These are phyloP conservation scores for Dioscorea cayenensis DNA, from an alignment of 116 monocot genomes.

Conservation along the genomic window DNA sequence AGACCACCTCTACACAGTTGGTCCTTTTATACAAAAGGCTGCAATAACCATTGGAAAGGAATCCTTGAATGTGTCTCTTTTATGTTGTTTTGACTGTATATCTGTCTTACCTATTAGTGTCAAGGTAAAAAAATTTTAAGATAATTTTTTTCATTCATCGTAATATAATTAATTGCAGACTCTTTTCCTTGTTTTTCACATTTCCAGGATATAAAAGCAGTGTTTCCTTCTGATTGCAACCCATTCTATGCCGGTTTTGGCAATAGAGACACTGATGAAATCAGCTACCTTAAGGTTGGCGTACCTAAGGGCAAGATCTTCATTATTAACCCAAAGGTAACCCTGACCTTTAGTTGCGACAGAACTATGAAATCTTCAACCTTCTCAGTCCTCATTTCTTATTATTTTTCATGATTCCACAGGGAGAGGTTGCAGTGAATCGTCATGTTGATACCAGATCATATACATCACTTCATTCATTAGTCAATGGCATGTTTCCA, in stretches of 20 bases:
- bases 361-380: too few relatives aligned
- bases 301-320: constrained; percentile 93
- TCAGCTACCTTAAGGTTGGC: constrained; percentile 89
- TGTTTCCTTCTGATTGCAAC: constrained; percentile 82
- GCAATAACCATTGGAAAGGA: too few relatives aligned
- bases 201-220: constrained; percentile 67
- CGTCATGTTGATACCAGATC: constrained; percentile 73
- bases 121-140: too few relatives aligned
- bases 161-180: not conserved
- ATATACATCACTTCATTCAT: constrained; percentile 76
- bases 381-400: not conserved
- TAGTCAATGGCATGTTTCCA: constrained; percentile 97
- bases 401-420: not conserved
- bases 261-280: constrained; percentile 92
- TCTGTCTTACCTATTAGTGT: too few relatives aligned
- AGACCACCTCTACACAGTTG: too few relatives aligned
- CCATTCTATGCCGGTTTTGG: constrained; percentile 99
- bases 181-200: not conserved
- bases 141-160: too few relatives aligned
- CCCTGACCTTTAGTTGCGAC: not conserved
- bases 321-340: constrained; percentile 91
- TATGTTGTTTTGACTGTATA: too few relatives aligned
- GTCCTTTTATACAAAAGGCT: too few relatives aligned
- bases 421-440: constrained; percentile 93
- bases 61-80: too few relatives aligned